Percentiles rank a stretch among this genome's conserved stretches.
Evolutionary conservation across 2,329 filamentous ascomycete species (phyloP).

Genomic region (Cryphonectria japonica): DNA sequence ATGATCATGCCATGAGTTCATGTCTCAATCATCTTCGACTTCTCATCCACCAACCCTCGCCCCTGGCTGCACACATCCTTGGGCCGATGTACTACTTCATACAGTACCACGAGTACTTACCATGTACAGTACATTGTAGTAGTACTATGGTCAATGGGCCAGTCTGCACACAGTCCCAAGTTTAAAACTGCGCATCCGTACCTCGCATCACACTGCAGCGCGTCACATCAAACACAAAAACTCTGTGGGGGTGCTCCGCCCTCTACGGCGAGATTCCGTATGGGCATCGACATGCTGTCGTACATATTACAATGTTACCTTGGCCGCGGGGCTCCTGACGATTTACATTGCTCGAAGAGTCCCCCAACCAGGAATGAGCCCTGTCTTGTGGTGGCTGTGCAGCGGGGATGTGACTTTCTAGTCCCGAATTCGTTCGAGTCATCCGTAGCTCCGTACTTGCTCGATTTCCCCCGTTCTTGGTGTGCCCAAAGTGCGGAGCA

Average conservation of each 20-base stretch:
- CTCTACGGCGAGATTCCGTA: conserved; percentile 6
- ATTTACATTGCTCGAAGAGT: background rate
- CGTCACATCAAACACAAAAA: background rate
- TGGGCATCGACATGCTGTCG: background rate
- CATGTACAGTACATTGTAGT: background rate
- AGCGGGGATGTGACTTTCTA: background rate
- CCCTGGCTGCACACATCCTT: background rate
- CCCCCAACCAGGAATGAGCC: background rate
- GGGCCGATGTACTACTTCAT: background rate
- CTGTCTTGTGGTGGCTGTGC: background rate
- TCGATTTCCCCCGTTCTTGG: background rate
- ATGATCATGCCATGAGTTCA: background rate
- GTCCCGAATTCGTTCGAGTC: background rate
- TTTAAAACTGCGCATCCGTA: background rate
- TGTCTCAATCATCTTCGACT: background rate
- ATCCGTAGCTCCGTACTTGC: background rate
- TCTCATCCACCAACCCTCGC: background rate
- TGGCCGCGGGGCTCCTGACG: background rate
- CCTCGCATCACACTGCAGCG: conserved; percentile 7
- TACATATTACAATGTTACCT: background rate
- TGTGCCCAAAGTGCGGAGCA: background rate
- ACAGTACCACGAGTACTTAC: background rate
- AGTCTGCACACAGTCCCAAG: background rate
- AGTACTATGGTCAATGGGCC: background rate
- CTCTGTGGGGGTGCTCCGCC: background rate